Conservation (phyloP, 225 moss, liverwort and hornwort genomes). For the Bryum argenteum region DNA sequence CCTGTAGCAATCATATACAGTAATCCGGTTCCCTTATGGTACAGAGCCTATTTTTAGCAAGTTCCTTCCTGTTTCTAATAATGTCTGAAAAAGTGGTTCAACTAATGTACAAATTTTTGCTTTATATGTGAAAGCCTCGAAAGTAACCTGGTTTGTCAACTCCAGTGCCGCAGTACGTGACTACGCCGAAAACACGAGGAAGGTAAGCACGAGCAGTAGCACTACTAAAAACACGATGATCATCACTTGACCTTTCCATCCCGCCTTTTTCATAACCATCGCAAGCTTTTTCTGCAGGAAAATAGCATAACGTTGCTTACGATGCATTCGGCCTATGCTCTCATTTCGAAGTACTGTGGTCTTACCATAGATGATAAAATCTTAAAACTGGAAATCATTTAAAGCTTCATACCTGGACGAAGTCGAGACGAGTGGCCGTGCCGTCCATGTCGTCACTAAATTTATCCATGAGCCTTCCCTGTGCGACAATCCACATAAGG, state of each 20-base stretch:
- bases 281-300: conserved; percentile 81
- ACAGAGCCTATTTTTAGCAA: conserved; percentile 8
- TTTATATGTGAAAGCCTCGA: conserved; percentile 27
- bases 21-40: background rate
- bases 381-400: conserved; percentile 8
- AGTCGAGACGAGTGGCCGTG: conserved; percentile 76
- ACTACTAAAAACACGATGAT: conserved; percentile 78
- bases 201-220: conserved; percentile 76
- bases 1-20: background rate
- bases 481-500: conserved; percentile 23
- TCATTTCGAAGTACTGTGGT: too few relatives aligned
- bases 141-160: conserved; percentile 6
- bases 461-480: conserved; percentile 82
- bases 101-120: conserved; percentile 1
- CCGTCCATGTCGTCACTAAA: conserved; percentile 75
- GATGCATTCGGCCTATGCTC: background rate
- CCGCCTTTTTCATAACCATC: conserved; percentile 87
- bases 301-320: conserved; percentile 25
- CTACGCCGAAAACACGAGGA: conserved; percentile 83
- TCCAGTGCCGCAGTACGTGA: conserved; percentile 6
- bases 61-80: conserved; percentile 1
- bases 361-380: background rate
- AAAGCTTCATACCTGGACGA: conserved; percentile 64
- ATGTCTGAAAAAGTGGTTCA: conserved; percentile 5
- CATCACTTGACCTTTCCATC: conserved; percentile 91